Evolutionary conservation across 2,329 filamentous ascomycete species (phyloP), one percentile per base, ranked within the genome.

Genomic region (Rhinocladiella similis): DNA sequence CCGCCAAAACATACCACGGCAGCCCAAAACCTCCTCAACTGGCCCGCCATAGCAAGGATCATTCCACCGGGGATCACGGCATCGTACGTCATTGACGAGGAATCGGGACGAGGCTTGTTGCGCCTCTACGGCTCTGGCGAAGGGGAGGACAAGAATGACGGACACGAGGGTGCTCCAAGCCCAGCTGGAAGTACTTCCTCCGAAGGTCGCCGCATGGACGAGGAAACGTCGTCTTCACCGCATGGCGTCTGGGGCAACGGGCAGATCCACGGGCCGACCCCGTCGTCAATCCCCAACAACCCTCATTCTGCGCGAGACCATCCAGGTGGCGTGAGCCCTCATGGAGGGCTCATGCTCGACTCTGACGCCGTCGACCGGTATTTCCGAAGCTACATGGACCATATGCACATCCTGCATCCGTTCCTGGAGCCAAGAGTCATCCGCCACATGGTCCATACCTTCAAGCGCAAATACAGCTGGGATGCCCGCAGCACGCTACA

Each of bases 1-100:
- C 89, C 91, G 1, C 83, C 86, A 25, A 90, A 96, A 63, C 93
- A 97, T 68, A 95, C 90, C 0, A 97, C 92, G 0, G 84, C 91
- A n/a, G 91, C 91, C 1, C 90, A 94, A 49, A 83, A 91, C 60
- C 77, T 97, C 16, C 76, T 97, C 25, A 79, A 82, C 46, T 91
- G 88, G 85, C 82, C 82, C 0, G 81, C 85, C 0, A 90, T 94
- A 53, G 74, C 79, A 68, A 74, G 80, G 60, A 69, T 97, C 68
- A 84, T 90, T 33, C 76, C 78, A 29, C 79, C 27, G 10, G 53
- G 56, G 16, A 56, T 59, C 14, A 74, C 81, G 35, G 35, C 52
- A 0, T 57, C 61, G 5, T 95, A 91, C 69, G 90, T 91, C 0
- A 88, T 94, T 70, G 80, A 84, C 25, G 79, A 86, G 50, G 91